Evolutionary conservation across 768 basidiomycete genomes (phyloP).

Genomic region (Mycena olivaceomarginata): DNA sequence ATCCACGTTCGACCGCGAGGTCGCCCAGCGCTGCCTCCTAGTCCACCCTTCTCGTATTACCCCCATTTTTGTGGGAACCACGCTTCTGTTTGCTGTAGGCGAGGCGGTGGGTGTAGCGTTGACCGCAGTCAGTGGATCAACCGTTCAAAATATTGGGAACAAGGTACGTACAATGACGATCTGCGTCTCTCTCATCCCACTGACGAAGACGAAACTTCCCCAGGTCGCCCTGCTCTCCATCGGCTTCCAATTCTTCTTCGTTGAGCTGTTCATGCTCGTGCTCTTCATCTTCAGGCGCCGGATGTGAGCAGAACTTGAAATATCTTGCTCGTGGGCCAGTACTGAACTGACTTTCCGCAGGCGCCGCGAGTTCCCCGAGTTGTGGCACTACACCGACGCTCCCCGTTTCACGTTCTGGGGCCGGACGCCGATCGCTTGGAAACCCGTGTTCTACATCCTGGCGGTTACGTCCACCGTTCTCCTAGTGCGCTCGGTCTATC

Average conservation of each 20-base stretch:
- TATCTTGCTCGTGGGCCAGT: not conserved
- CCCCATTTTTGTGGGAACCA: not conserved
- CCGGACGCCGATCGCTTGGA: not conserved
- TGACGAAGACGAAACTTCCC: not conserved
- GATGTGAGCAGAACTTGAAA: not conserved
- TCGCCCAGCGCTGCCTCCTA: not conserved
- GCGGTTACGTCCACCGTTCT: not conserved
- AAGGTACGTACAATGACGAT: not conserved
- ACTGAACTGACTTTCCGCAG: not conserved
- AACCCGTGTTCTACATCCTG: not conserved
- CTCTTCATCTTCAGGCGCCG: slow-evolving; percentile 13
- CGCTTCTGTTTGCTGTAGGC: not conserved
- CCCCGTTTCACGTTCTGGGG: slow-evolving; percentile 10
- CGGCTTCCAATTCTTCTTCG: slow-evolving; percentile 10
- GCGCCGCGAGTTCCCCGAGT: not conserved
- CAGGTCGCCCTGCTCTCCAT: not conserved
- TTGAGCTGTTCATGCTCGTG: not conserved
- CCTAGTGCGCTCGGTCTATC: not conserved
- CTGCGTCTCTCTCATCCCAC: too few species aligned
- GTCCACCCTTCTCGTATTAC: not conserved
- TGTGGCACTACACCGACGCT: not conserved
- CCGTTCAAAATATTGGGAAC: not conserved
- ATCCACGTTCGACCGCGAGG: not conserved
- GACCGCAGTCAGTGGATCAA: not conserved
- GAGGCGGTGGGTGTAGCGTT: not conserved